Evolutionary conservation across 805 yeast genomes (phyloP).

Genomic region (Hanseniaspora valbyensis): DNA sequence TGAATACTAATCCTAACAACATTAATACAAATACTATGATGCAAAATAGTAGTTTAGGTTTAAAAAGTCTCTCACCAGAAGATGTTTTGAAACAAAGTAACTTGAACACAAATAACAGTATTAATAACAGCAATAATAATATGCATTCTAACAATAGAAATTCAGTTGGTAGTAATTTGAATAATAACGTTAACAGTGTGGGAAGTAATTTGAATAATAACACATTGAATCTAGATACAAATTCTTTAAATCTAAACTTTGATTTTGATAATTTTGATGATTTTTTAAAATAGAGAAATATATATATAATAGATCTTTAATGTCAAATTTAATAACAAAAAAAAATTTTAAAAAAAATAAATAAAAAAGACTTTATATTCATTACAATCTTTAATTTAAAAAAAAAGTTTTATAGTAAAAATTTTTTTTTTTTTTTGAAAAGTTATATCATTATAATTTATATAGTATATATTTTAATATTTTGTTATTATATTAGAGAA

Average conservation of each 20-base stretch:
- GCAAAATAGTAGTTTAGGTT: slow-evolving; percentile 1
- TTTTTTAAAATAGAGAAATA: slow-evolving; percentile 3
- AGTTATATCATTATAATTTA: neutral
- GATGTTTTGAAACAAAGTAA: slow-evolving; percentile 11
- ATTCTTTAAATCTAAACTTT: slow-evolving; percentile 10
- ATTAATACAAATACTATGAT: neutral
- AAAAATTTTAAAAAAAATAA: too few species aligned
- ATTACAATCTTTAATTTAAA: too few species aligned
- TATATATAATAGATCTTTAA: too few species aligned
- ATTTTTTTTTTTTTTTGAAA: neutral
- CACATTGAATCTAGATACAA: neutral
- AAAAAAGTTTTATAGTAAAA: neutral
- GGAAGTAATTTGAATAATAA: neutral
- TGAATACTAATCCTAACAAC: slow-evolving; percentile 3
- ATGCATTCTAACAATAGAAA: neutral
- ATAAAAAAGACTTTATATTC: too few species aligned
- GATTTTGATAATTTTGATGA: slow-evolving; percentile 15
- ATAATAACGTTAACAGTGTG: neutral
- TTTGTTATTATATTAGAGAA: too few species aligned
- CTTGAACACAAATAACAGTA: neutral
- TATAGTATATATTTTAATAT: neutral
- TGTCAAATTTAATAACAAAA: too few species aligned
- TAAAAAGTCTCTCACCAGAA: slow-evolving; percentile 13
- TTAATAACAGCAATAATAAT: slow-evolving; percentile 1
- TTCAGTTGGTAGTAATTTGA: neutral